Evolutionary conservation across 75 land plant genomes (phyloP), one percentile per base, ranked within the genome.

Genomic region (Selaginella tamariscina): DNA sequence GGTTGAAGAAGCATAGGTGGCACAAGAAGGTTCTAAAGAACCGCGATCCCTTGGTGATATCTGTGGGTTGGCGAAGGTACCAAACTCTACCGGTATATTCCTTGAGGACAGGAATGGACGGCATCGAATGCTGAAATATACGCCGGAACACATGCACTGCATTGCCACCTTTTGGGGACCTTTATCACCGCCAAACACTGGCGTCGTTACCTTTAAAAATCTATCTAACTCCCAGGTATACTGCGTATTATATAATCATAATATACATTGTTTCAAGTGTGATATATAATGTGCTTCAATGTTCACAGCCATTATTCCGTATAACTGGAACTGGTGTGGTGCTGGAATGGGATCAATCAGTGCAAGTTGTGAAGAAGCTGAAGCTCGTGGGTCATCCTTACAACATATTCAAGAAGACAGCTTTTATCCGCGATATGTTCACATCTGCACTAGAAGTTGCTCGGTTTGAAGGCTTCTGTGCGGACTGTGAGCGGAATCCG

Each of bases 141-240:
- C 99, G 24, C 92, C 87, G 21, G 99, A 95, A 71, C 99, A 95
- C 76, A 91, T 91, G 99, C 93, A 91, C 72, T 95, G 99, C 69
- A 73, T 91, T 65, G 97, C 97, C 1, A 86, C 79, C 77, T 91
- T 95, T 57, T 95, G 89, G 85, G 99, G 99, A n/a, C 93, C 97
- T 39, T 83, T 95, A 30, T 82, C 93, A 2, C 97, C 97, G 64
- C 88, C 97, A 1, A 79, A 80, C 26, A 79, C 86, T 63, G 99
- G 97, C 30, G 65, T 95, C 27, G 75, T 95, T 71, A 96, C 97
- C 68, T 78, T 95, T 22, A 92, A 95, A 67, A 88, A 77, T 59
- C 65, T 95, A 29, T 83, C 89, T 54, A 91, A 86, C 65, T 81
- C 78, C 64, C 97, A 88, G 93, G 99, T 95, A 26, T 11, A 21